Conservation (phyloP, 2,329 filamentous ascomycete genomes). For the Diaporthe citri region DNA sequence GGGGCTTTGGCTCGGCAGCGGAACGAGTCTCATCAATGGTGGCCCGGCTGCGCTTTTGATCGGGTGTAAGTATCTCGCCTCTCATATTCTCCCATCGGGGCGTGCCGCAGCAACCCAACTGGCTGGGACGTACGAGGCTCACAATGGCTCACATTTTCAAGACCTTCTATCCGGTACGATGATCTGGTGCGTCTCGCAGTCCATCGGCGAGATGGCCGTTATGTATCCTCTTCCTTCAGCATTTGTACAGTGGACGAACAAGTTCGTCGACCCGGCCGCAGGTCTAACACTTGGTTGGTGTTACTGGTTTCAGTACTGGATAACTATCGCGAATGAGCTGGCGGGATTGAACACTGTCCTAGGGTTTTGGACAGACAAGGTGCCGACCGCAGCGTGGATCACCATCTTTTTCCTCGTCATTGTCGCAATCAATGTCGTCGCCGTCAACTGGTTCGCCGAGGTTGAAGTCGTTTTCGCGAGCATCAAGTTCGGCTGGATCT, state of each 20-base stretch:
- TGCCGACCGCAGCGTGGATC: conserved; percentile 59
- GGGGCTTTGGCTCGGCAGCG: conserved; percentile 61
- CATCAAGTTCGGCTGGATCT: conserved; percentile 62
- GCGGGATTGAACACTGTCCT: conserved; percentile 57
- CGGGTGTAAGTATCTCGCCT: conserved; percentile 49
- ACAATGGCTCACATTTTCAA: neutral
- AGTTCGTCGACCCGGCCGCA: conserved; percentile 57
- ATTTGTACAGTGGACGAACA: conserved; percentile 61
- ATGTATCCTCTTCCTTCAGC: conserved; percentile 60
- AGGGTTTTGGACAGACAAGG: conserved; percentile 57
- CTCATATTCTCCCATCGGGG: neutral
- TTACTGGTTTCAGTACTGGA: conserved; percentile 59
- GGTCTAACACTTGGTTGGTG: conserved; percentile 61
- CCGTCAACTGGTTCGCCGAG: conserved; percentile 59
- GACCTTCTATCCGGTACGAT: conserved; percentile 58
- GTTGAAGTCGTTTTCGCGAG: conserved; percentile 58
- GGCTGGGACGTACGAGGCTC: neutral
- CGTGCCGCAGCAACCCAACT: neutral
- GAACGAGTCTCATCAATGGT: conserved; percentile 54
- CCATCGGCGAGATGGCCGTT: conserved; percentile 60
- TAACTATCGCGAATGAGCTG: conserved; percentile 59
- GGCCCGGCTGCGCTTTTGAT: conserved; percentile 60
- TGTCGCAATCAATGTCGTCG: conserved; percentile 54
- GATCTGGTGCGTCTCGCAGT: conserved; percentile 60
- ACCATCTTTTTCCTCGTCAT: conserved; percentile 57